Percentiles rank a stretch among this genome's conserved stretches.
phyloP scores from a whole-genome alignment of 495 filamentous ascomycete genomes.

The Astrothelium subdiscretum region DNA sequence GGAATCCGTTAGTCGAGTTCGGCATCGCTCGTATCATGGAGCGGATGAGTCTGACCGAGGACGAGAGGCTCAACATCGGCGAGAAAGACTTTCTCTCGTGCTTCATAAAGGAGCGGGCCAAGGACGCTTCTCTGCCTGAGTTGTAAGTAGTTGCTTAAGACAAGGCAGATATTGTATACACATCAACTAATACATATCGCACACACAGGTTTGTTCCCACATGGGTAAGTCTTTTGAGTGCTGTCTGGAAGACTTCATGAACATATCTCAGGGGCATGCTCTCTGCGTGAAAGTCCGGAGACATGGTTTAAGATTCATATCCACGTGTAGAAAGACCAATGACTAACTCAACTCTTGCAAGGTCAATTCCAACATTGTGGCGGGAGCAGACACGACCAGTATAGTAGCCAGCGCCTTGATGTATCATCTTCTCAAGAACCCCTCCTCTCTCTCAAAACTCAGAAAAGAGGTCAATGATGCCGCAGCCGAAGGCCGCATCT shows the following conservation, averaged over 20 bases:
- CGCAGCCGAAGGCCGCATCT: not conserved
- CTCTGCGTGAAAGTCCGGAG: not conserved
- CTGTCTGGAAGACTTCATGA: not conserved
- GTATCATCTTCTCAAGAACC: conserved; percentile 18
- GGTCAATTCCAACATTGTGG: conserved; percentile 6
- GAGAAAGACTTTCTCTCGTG: not conserved
- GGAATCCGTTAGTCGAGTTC: not conserved
- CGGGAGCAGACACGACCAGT: conserved; percentile 14
- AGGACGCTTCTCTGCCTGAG: not conserved
- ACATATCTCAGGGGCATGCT: not conserved
- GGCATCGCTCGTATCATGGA: not conserved
- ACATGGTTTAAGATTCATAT: not conserved
- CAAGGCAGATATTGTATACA: not conserved
- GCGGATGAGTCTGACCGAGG: not conserved
- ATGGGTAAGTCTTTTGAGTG: not conserved
- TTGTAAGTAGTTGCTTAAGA: not conserved
- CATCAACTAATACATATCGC: not conserved
- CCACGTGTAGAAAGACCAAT: not conserved
- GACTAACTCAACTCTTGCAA: not conserved
- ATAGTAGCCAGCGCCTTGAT: conserved; percentile 11
- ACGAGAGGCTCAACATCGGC: not conserved
- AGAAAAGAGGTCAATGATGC: conserved; percentile 11
- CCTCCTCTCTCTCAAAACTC: conserved; percentile 2
- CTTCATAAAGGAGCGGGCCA: not conserved
- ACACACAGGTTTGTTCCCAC: not conserved